Conservation (phyloP, 495 filamentous ascomycete species). For the Aspergillus olivimuriae region DNA sequence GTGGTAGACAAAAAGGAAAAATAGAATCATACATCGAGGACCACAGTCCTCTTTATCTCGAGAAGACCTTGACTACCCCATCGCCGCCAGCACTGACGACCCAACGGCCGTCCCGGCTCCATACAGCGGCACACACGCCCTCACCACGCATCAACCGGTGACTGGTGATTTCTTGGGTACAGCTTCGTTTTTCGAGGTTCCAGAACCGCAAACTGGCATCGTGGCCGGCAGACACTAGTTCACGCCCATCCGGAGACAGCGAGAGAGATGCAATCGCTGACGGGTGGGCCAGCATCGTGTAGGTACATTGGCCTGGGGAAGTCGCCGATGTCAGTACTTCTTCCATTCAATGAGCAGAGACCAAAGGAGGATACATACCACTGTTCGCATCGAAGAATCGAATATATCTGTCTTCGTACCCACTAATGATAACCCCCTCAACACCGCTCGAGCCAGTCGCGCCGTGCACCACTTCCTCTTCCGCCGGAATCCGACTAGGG, state of each 20-base stretch:
- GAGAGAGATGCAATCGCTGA: conserved; percentile 85
- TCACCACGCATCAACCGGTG: conserved; percentile 91
- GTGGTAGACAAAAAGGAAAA: conserved; percentile 3
- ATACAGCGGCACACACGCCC: conserved; percentile 85
- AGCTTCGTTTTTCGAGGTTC: conserved; percentile 90
- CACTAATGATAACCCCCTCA: conserved; percentile 87
- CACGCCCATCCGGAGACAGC: conserved; percentile 83
- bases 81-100: conserved; percentile 95
- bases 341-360: background rate
- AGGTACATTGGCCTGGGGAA: conserved; percentile 90
- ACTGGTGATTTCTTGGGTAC: conserved; percentile 87
- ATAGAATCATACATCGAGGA: conserved; percentile 33
- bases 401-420: conserved; percentile 92
- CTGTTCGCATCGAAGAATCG: conserved; percentile 97
- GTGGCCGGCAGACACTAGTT: conserved; percentile 93
- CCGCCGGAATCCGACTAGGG: conserved; percentile 50
- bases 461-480: conserved; percentile 66
- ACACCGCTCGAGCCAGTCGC: conserved; percentile 84
- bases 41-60: conserved; percentile 40
- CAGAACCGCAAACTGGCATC: conserved; percentile 94
- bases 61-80: conserved; percentile 94
- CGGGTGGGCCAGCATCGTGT: conserved; percentile 95
- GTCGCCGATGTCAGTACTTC: conserved; percentile 22
- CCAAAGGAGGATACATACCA: conserved; percentile 57
- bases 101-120: conserved; percentile 90